Percentiles rank a stretch among this genome's conserved stretches.
Conservation (phyloP, 495 filamentous ascomycete genomes). For the Penicillium bialowiezense region DNA sequence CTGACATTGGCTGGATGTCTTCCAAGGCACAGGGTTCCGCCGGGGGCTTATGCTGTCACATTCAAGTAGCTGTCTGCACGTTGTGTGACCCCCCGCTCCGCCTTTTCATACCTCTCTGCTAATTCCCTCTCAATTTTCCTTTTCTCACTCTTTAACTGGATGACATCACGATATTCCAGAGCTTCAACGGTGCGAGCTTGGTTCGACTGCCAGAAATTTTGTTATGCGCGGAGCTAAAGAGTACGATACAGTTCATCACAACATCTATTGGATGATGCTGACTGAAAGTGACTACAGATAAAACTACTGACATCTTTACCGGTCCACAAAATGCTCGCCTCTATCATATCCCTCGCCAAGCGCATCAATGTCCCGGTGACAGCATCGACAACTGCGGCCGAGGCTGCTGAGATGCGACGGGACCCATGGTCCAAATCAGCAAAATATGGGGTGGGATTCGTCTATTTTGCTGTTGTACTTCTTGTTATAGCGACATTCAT, state of each 20-base stretch:
- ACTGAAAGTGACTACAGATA: neutral
- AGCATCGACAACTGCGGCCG: conserved; percentile 63
- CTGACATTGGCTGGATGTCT: conserved; percentile 14
- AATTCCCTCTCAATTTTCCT: conserved; percentile 7
- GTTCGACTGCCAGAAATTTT: conserved; percentile 3
- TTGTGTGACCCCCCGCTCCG: conserved; percentile 17
- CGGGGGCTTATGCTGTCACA: conserved; percentile 15
- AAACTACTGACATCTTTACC: neutral
- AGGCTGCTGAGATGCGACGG: conserved; percentile 68
- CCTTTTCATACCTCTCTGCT: conserved; percentile 15
- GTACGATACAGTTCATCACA: neutral
- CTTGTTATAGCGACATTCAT: conserved; percentile 60
- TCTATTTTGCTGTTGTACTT: conserved; percentile 77
- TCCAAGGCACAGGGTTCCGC: neutral
- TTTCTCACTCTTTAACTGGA: neutral
- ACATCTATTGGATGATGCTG: neutral
- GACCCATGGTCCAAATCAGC: conserved; percentile 80
- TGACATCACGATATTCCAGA: neutral
- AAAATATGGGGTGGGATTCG: conserved; percentile 85
- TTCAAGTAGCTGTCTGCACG: neutral
- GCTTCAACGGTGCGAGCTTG: conserved; percentile 12
- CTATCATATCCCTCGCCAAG: conserved; percentile 54
- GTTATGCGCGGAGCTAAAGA: neutral
- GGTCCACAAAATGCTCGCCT: conserved; percentile 10
- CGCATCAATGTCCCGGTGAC: conserved; percentile 72